Percentiles rank a stretch among this genome's conserved stretches.
Evolutionary conservation across 2,329 filamentous ascomycete species (phyloP).

Genomic region (Leptographium flavum): DNA sequence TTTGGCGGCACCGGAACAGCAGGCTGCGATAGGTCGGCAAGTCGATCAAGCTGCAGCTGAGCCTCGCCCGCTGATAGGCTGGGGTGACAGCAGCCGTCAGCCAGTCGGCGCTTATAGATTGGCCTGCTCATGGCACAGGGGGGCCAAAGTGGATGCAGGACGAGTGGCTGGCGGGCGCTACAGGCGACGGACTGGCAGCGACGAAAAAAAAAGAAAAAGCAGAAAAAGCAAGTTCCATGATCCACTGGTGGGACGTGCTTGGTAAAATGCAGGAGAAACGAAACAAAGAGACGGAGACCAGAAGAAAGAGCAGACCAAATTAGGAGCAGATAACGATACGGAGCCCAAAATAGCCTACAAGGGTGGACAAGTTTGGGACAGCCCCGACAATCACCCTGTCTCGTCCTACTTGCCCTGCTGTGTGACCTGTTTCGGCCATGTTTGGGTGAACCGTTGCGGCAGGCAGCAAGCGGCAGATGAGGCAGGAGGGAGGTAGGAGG

Average conservation of each 20-base stretch:
- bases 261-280: too few species aligned
- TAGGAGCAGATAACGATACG: too few species aligned
- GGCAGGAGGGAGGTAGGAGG: too few species aligned
- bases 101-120: slow-evolving; percentile 34
- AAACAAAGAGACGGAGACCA: too few species aligned
- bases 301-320: too few species aligned
- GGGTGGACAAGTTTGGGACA: too few species aligned
- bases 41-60: slow-evolving; percentile 2
- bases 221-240: slow-evolving; percentile 5
- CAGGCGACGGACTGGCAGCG: not conserved
- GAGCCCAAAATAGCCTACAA: too few species aligned
- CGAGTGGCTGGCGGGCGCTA: not conserved
- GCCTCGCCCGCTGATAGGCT: slow-evolving; percentile 26
- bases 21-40: too few species aligned
- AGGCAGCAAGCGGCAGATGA: not conserved
- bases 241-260: too few species aligned
- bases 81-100: slow-evolving; percentile 18
- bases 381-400: too few species aligned
- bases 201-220: not conserved
- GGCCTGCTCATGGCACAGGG: not conserved
- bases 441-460: not conserved
- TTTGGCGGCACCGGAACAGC: too few species aligned
- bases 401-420: not conserved
- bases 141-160: not conserved
- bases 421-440: not conserved